A percentile compares a stretch with the other conserved stretches of the same genome.
Evolutionary conservation across 805 yeast genomes (phyloP).

Genomic region (Teunomyces funiuensis): DNA sequence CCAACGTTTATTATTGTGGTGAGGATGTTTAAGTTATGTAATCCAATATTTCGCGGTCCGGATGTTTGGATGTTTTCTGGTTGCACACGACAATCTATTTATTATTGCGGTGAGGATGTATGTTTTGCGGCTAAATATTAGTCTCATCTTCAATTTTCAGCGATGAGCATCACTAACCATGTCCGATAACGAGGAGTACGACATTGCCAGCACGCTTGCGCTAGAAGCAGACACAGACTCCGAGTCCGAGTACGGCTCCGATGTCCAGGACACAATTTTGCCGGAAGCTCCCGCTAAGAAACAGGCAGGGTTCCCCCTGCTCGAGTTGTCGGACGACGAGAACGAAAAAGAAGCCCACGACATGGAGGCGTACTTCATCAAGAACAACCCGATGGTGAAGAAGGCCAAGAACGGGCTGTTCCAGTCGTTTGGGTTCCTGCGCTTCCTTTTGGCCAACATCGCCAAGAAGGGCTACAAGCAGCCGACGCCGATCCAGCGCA

Average conservation of each 20-base stretch:
- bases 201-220: slow-evolving; percentile 63
- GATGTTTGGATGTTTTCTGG: too few relatives aligned
- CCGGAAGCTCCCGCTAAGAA: slow-evolving; percentile 44
- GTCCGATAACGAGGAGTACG: slow-evolving; percentile 50
- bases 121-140: too few relatives aligned
- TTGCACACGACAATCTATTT: too few relatives aligned
- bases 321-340: slow-evolving; percentile 48
- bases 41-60: too few relatives aligned
- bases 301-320: slow-evolving; percentile 42
- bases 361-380: slow-evolving; percentile 42
- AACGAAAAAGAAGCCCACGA: slow-evolving; percentile 21
- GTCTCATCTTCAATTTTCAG: too few relatives aligned
- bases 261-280: slow-evolving; percentile 54
- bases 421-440: slow-evolving; percentile 86
- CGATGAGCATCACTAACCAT: slow-evolving; percentile 12
- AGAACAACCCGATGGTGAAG: slow-evolving; percentile 45
- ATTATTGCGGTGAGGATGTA: too few relatives aligned
- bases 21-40: too few relatives aligned
- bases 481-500: slow-evolving; percentile 98
- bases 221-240: slow-evolving; percentile 34
- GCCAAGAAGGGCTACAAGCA: slow-evolving; percentile 83
- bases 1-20: too few relatives aligned
- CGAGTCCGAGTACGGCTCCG: slow-evolving; percentile 26
- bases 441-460: slow-evolving; percentile 66
- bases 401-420: slow-evolving; percentile 79